Evolutionary conservation across 352 stramenopile genomes (phyloP), one percentile per base, ranked within the genome.

Genomic region (Phytophthora fragariae): DNA sequence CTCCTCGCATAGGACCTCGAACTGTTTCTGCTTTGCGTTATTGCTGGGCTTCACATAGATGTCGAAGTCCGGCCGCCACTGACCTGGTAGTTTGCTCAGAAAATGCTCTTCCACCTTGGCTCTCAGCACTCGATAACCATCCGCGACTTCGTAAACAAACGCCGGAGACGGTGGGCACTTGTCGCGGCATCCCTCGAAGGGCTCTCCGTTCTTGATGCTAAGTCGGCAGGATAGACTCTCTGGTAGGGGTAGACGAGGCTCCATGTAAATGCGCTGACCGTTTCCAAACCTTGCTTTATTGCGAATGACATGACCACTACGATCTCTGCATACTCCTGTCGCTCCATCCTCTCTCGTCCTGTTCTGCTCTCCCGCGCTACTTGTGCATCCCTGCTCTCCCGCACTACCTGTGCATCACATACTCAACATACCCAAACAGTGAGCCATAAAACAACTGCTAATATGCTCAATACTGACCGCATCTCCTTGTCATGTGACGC

Each of bases 21-120:
- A 67, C 10, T 70, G 5, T 19, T 70, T 70, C 47, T 70, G 56
- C 17, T 68, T 29, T 1, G 57, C 57, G 27, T 56, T 59, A 35
- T 65, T 66, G 17, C 2, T 66, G 2, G 57, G 35, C 57, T 67
- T 65, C 2, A 58, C 7, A 21, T 62, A 63, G 24, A 75, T 70
- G 12, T 58, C 49, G 5, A 70, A 58, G 0, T 50, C 49, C 0
- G n/a, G 1, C 7, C 47, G 58, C 62, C 56, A 71, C 27, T 75
- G 35, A 4, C 62, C 49, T 10, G 37, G 61, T 27, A 70, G 27
- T 17, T 35, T 37, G 12, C 37, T 61, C n/a, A 63, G 27, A 37
- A 75, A 70, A 15, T 58, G 61, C 19, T 62, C 50, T 17, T 66
- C 14, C 1, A 70, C 68, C 12, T 21, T 57, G 0, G 54, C 61